Conservation (phyloP, 768 basidiomycete species). For the Lactifluus rugatus region DNA sequence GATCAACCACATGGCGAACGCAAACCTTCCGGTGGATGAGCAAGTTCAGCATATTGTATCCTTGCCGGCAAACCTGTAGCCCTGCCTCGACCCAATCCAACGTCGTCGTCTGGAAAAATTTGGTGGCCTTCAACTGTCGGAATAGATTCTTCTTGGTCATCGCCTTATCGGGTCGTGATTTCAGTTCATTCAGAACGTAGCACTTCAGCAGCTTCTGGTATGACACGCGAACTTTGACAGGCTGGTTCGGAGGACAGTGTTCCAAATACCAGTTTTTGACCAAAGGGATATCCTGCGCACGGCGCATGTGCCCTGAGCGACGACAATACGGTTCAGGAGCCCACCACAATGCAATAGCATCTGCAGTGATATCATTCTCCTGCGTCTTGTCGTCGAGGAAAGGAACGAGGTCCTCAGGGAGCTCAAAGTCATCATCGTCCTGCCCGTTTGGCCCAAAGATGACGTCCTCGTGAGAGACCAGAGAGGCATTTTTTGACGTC, state of each 20-base stretch:
- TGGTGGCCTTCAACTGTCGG: slow-evolving; percentile 93
- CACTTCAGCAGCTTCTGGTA: slow-evolving; percentile 97
- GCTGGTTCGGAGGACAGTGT: slow-evolving; percentile 92
- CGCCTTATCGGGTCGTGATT: slow-evolving; percentile 82
- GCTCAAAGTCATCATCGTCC: slow-evolving; percentile 81
- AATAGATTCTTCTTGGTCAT: slow-evolving; percentile 98
- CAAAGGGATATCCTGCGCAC: slow-evolving; percentile 91
- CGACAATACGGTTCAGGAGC: slow-evolving; percentile 93
- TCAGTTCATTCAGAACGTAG: slow-evolving; percentile 90
- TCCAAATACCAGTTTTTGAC: slow-evolving; percentile 99
- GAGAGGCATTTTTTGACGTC: slow-evolving; percentile 69
- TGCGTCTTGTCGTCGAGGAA: slow-evolving; percentile 74
- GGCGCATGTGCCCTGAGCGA: slow-evolving; percentile 83
- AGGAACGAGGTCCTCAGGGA: slow-evolving; percentile 67
- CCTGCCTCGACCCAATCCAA: slow-evolving; percentile 99
- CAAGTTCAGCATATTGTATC: slow-evolving; percentile 98
- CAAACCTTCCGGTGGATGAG: slow-evolving; percentile 93
- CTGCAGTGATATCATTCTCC: slow-evolving; percentile 87
- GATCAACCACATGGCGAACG: neutral
- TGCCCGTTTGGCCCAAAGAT: slow-evolving; percentile 82
- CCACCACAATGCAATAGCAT: slow-evolving; percentile 98
- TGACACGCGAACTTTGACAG: slow-evolving; percentile 97
- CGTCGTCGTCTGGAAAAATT: slow-evolving; percentile 98
- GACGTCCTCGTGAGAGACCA: slow-evolving; percentile 83
- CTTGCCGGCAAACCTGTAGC: slow-evolving; percentile 95